Evolutionary conservation across 2,329 filamentous ascomycete species (phyloP), one percentile per base, ranked within the genome.

Genomic region (Trichoderma endophyticum): DNA sequence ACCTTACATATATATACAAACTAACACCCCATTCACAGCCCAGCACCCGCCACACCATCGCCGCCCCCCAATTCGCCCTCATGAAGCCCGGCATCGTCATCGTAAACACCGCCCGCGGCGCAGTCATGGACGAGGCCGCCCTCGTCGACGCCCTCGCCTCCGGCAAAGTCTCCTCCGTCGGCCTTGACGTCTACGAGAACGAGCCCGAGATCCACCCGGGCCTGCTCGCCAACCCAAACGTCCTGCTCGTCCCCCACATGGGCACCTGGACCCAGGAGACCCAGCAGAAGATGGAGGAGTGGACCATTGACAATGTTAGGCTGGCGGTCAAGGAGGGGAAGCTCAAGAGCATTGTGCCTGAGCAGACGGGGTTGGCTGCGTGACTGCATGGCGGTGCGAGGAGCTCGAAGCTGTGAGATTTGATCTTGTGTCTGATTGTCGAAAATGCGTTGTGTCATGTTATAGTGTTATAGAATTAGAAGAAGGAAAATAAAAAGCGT

Each of bases 211-310:
- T 97, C 32, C 92, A 96, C 77, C 90, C 90, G 0, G 92, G 91
- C 1, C 83, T 97, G 56, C 76, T 95, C 15, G 82, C 83, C 18
- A 95, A 95, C 78, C 88, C 89, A 2, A 87, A 89, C 75, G 92
- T 93, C 26, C 84, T 95, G 76, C 84, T 97, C 32, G 83, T 97
- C 43, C 94, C 94, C 66, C 94, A 97, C 80, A 93, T 97, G 92
- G 93, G 93, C 0, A 97, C 94, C 0, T 94, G 88, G 86, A 95
- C 92, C 0, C 83, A 90, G 32, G 93, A 89, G 82, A 89, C 87
- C 7, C 84, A 87, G 79, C 83, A 81, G 57, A 87, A 88, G 80
- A 91, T 95, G 92, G 93, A 95, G 82, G 86, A 90, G 77, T 93
- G 90, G 90, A 87, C 89, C 51, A 90, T 95, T 75, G 86, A 85